Base-by-base conservation (phyloP, 1,284 basidiomycete species). In the Flammula alnicola region DNA sequence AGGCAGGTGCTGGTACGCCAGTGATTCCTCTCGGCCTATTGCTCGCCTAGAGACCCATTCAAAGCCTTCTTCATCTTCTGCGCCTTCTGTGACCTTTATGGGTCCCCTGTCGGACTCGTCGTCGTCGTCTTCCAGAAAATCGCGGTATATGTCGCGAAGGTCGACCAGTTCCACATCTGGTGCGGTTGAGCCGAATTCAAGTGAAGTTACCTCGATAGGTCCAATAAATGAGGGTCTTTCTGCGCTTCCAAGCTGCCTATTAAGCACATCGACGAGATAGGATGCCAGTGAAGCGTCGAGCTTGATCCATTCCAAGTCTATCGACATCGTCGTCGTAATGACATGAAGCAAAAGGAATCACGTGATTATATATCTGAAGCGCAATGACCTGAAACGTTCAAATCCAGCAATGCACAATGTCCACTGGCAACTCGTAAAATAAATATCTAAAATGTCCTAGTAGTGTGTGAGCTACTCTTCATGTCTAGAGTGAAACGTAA, bases 111-210 rank as follows among this genome's bases (percentile, higher is more conserved):
- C 64, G 6, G 77, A 71, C 0, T 80, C 79, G n/a, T 86, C 83
- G 2, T 88, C 84, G 58, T 93, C 88, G 51, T 88, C 88, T 56
- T 93, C 88, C 44, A 93, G 76, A 64, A 98, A 98, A 64, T 96
- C 95, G 31, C 86, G 86, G 73, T 96, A 94, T 49, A 98, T 93
- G 73, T 98, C 95, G 40, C 93, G 81, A 50, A 99, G 75, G 70
- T 98, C 95, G 49, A 93, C 85, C 50, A 99, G 80, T 66, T 96
- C 89, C 30, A 97, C 80, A 52, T 95, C 89, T 2, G 97, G 96
- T 3, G 85, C 68, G 19, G 80, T 76, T 0, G 85, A 82, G 25
- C 96, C 96, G 68, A 99, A 95, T 47, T 94, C 91, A 47, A 98
- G 81, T 2, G 85, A 83, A 4, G 86, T 87, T 51, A 98, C 83